Percentiles rank a stretch among this genome's conserved stretches.
Evolutionary conservation across 2,329 filamentous ascomycete genomes (phyloP).

Genomic region (Exophiala mesophila): DNA sequence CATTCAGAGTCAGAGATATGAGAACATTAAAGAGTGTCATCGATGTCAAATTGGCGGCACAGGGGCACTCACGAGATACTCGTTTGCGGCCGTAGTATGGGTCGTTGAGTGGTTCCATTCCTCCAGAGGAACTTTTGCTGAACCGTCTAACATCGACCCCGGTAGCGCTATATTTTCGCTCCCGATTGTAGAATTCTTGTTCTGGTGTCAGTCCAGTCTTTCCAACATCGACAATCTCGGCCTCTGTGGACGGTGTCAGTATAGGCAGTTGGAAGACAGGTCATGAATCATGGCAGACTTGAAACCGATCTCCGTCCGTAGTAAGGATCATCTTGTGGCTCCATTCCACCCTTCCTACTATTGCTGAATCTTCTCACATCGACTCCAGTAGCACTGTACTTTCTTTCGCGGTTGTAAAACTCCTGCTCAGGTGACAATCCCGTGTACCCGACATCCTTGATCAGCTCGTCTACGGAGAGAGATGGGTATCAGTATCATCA

Average conservation of each 20-base stretch:
- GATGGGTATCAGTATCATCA: not conserved
- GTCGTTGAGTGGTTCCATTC: conserved; percentile 20
- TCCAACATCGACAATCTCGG: conserved; percentile 22
- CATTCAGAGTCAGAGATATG: no score
- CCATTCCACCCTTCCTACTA: conserved; percentile 16
- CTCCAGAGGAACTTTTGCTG: conserved; percentile 18
- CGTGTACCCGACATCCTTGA: conserved; percentile 23
- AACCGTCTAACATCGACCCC: conserved; percentile 25
- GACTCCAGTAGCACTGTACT: conserved; percentile 22
- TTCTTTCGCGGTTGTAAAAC: conserved; percentile 24
- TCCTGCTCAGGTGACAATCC: conserved; percentile 23
- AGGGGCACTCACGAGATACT: conserved; percentile 21
- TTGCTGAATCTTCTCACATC: conserved; percentile 26
- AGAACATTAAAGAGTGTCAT: no score
- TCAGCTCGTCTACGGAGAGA: conserved; percentile 19
- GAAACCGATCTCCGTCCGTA: conserved; percentile 24
- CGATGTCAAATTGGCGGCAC: no score
- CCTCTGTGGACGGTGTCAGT: conserved; percentile 12
- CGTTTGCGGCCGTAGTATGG: conserved; percentile 24
- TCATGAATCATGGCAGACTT: conserved; percentile 11
- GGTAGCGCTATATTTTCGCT: conserved; percentile 24
- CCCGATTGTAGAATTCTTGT: conserved; percentile 24
- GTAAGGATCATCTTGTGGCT: conserved; percentile 24
- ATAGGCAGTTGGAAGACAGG: not conserved
- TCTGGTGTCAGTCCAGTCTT: conserved; percentile 22